Percentiles rank a stretch among this genome's conserved stretches.
Evolutionary conservation across 208 protist species (phyloP).

Genomic region (Leptomonas seymouri): DNA sequence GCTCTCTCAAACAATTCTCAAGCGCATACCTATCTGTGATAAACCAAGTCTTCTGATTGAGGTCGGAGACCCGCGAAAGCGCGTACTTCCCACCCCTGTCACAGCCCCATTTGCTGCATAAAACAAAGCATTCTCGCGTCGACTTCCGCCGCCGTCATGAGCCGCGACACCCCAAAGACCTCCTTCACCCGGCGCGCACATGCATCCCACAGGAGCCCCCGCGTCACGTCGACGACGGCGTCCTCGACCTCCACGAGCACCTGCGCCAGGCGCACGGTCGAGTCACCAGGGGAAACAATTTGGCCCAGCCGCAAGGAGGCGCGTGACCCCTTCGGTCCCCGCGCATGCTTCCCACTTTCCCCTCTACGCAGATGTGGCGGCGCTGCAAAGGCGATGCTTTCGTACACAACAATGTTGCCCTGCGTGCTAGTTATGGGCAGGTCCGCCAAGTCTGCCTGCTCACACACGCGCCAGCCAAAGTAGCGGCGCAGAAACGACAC

Average conservation of each 20-base stretch:
- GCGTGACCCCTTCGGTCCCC: background rate
- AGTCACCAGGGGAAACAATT: background rate
- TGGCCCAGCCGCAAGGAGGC: constrained; percentile 19
- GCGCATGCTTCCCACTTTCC: background rate
- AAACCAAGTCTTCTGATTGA: too few relatives aligned
- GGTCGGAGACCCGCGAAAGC: background rate
- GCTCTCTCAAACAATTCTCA: too few relatives aligned
- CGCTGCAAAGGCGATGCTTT: background rate
- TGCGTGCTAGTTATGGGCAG: background rate
- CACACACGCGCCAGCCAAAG: constrained; percentile 41
- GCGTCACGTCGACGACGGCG: background rate
- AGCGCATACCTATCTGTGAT: too few relatives aligned
- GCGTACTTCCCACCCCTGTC: background rate
- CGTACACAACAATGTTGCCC: constrained; percentile 17
- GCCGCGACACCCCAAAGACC: constrained; percentile 23
- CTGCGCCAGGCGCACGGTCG: constrained; percentile 12
- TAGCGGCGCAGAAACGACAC: constrained; percentile 45
- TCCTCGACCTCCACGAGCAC: constrained; percentile 17
- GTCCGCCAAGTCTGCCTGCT: constrained; percentile 15
- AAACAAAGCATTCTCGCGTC: constrained; percentile 19
- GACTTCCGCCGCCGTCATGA: constrained; percentile 13
- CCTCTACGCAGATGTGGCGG: too few relatives aligned
- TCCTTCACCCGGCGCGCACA: constrained; percentile 10
- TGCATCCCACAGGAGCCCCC: constrained; percentile 20
- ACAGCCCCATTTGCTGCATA: background rate